Evolutionary conservation across 2,329 filamentous ascomycete genomes (phyloP).

Genomic region (Sporothrix inflata): DNA sequence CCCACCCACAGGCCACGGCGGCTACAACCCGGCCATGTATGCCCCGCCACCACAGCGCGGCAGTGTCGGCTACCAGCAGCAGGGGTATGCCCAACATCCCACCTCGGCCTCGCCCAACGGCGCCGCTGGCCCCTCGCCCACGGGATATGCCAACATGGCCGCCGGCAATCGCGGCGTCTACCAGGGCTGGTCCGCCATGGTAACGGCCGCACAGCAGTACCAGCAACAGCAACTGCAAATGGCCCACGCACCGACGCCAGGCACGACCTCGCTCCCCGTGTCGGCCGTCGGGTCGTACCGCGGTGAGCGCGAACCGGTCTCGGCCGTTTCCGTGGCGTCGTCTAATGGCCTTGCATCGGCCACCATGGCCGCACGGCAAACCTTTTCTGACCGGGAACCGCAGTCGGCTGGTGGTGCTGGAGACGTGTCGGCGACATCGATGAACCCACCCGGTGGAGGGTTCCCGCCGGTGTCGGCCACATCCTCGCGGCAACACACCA

Average conservation of each 20-base stretch:
- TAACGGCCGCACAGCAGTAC: slow-evolving; percentile 21
- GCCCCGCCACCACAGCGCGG: background rate
- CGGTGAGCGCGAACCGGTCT: background rate
- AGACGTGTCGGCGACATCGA: slow-evolving; percentile 11
- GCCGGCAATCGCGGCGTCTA: slow-evolving; percentile 22
- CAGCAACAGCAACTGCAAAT: background rate
- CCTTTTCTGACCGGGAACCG: background rate
- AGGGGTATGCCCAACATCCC: background rate
- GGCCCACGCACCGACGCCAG: background rate
- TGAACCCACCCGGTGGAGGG: background rate
- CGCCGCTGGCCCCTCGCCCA: background rate
- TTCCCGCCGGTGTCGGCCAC: background rate
- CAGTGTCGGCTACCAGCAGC: background rate
- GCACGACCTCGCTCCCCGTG: background rate
- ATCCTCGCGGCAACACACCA: background rate
- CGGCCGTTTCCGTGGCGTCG: background rate
- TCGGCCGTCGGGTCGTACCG: background rate
- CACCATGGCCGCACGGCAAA: slow-evolving; percentile 25
- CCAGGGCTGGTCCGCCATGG: slow-evolving; percentile 28
- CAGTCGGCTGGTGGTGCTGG: background rate
- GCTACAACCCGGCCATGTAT: slow-evolving; percentile 36
- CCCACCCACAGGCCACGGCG: background rate
- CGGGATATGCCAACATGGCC: slow-evolving; percentile 1
- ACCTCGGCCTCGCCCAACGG: background rate
- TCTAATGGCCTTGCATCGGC: slow-evolving; percentile 18